phyloP scores from a whole-genome alignment of 2,329 filamentous ascomycete species.

The Microascus cirrosus region DNA sequence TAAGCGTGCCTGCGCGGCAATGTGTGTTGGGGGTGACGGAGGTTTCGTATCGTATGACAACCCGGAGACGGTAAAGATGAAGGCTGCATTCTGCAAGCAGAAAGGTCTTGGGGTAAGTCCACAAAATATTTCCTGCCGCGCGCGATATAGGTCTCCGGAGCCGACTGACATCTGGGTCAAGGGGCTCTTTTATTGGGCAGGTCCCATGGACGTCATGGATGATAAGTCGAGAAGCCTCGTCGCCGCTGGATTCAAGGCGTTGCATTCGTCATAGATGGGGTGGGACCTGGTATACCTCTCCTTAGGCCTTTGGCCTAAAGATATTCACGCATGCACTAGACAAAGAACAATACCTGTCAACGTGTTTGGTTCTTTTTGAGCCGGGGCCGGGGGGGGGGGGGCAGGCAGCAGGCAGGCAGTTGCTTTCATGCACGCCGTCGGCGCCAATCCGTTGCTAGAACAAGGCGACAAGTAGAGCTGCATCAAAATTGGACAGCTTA shows the following conservation, averaged over 20 bases:
- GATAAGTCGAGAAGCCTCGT: slow-evolving; percentile 43
- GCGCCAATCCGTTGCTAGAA: no score
- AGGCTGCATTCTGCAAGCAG: slow-evolving; percentile 62
- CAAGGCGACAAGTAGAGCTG: no score
- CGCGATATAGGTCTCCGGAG: not conserved
- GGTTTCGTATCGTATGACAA: slow-evolving; percentile 77
- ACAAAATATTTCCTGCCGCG: slow-evolving; percentile 3
- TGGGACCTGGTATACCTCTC: not conserved
- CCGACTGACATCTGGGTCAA: slow-evolving; percentile 14
- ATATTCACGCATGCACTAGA: not conserved
- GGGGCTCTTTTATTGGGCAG: slow-evolving; percentile 76
- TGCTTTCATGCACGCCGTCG: no score
- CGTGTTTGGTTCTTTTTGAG: no score
- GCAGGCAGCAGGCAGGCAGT: no score
- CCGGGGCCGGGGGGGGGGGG: no score
- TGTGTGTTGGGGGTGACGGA: slow-evolving; percentile 60
- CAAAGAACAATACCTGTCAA: no score
- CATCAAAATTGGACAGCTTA: no score
- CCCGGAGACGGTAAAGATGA: slow-evolving; percentile 62
- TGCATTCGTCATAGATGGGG: slow-evolving; percentile 32
- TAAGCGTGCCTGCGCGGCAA: slow-evolving; percentile 55
- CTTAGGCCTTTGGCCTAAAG: not conserved
- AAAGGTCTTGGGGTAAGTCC: slow-evolving; percentile 52
- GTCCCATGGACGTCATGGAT: slow-evolving; percentile 56
- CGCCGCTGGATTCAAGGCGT: slow-evolving; percentile 44